Base-by-base conservation (phyloP, 1,284 basidiomycete species). In the Puccinia triticina region DNA sequence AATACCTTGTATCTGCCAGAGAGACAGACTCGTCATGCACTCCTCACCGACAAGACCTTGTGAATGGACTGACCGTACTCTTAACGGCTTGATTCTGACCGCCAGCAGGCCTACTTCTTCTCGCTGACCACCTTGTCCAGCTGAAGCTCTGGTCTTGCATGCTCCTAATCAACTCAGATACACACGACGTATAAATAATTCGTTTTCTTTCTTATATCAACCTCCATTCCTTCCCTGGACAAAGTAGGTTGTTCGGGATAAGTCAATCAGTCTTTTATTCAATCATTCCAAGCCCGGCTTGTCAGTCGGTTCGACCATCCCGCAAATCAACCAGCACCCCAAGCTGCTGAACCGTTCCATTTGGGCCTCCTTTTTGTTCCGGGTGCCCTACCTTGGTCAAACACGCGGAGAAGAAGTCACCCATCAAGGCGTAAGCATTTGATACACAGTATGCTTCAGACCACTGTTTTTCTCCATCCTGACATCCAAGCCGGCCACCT, bases 41-140 rank as follows among this genome's bases (percentile, higher is more conserved):
- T 61, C 59, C 59, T 61, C 59, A 61, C 26, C 59, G 11, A 61
- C 59, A 61, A 18, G 59, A 43, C 64, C 37, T 66, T 66, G 64
- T 66, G 34, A 21, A 66, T 66, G 64, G 21, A 37, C 29, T 21
- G 5, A 10, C 3, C 18, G 18, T 43, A 34, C 64, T 66, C 64
- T 66, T 18, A 66, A 43, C 64, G 34, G 34, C 64, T 40, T 7
- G 2, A 43, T 37, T 21, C 37, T 66, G 34, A 40, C 64, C 16
- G 64, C 64, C 34, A 66, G 34, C 37, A 43, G 37, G 5, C 37
- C 64, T 34, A 43, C 64, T n/a, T 23, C 3, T n/a, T 26, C 11
- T 40, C 21, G 64, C 37, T 66, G 64, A 66, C 64, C 23, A 2
- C 64, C 34, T 34, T 7, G 29, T 37, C 55, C 21, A 23, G 37